Evolutionary conservation across 805 yeast species (phyloP).

Genomic region (Barnettozyma pratensis): DNA sequence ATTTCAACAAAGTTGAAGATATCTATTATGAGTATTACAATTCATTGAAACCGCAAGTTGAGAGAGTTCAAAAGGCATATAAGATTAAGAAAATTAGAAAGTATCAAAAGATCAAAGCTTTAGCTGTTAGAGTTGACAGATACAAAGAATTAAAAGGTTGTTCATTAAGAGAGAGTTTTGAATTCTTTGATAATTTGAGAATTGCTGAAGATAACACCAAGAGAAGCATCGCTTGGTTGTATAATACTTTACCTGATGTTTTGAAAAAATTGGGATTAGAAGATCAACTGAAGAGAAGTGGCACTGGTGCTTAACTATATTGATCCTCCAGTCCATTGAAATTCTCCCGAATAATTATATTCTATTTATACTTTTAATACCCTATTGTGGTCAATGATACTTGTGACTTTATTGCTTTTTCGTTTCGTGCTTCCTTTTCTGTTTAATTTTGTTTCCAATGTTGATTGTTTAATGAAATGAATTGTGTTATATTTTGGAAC

Average conservation of each 20-base stretch:
- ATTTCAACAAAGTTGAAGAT: slow-evolving; percentile 28
- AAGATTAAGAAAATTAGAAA: slow-evolving; percentile 33
- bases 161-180: slow-evolving; percentile 25
- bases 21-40: slow-evolving; percentile 29
- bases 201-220: slow-evolving; percentile 25
- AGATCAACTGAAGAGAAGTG: slow-evolving; percentile 23
- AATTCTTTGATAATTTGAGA: slow-evolving; percentile 28
- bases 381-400: too few species aligned
- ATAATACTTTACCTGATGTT: slow-evolving; percentile 29
- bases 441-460: not conserved
- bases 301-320: slow-evolving; percentile 5
- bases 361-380: not conserved
- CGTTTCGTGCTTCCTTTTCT: not conserved
- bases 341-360: slow-evolving; percentile 55
- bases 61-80: slow-evolving; percentile 29
- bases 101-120: slow-evolving; percentile 32
- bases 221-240: slow-evolving; percentile 33
- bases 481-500: too few species aligned
- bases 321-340: slow-evolving; percentile 36
- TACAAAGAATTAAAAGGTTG: slow-evolving; percentile 25
- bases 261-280: slow-evolving; percentile 25
- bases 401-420: too few species aligned
- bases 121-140: slow-evolving; percentile 31
- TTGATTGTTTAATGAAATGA: not conserved
- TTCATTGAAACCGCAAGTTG: slow-evolving; percentile 29